Evolutionary conservation across 2,329 filamentous ascomycete genomes (phyloP), one percentile per base, ranked within the genome.

Genomic region (Penicillium sp.): DNA sequence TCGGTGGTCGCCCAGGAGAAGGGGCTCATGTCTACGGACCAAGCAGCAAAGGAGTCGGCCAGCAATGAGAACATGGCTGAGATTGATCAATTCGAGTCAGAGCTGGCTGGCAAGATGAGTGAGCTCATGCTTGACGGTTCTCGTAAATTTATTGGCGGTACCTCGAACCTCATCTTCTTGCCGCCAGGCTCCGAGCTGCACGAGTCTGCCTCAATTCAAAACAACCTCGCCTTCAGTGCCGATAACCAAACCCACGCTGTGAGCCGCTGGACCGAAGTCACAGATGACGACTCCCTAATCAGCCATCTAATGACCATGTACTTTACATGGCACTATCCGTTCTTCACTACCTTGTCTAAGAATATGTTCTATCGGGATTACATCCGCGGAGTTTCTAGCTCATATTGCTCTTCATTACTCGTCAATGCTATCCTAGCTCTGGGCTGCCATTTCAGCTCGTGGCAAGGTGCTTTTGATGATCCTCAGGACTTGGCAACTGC

Each of bases 301-400:
- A 79, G 83, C 15, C 91, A 96, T 68, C 80, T 98, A 17, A 81
- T 98, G 64, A 91, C 90, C 62, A 90, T 97, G 87, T 98, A 98
- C 71, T 97, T 97, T 71, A 88, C 84, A 60, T 97, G 91, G 86
- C 93, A 97, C 69, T 97, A 97, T 68, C 84, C 89, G 17, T 97
- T 93, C 70, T 98, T 97, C 67, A 91, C 89, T 4, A 93, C 87
- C 0, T 75, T 97, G 6, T 91, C 90, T 12, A 94, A 88, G 66
- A 82, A 78, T 33, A 73, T 95, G 29, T 97, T 98, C 65, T 90
- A 87, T 64, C 79, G 84, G 37, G 90, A 97, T 65, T 96, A 95
- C 60, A 68, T 84, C 39, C 78, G 77, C 13, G 91, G 93, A 0
- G 69, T 75, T 67, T 63, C 80, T 39, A 86, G 82, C 0, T 77